phyloP scores from a whole-genome alignment of 257 asterid species.

The Thymus quinquecostatus region DNA sequence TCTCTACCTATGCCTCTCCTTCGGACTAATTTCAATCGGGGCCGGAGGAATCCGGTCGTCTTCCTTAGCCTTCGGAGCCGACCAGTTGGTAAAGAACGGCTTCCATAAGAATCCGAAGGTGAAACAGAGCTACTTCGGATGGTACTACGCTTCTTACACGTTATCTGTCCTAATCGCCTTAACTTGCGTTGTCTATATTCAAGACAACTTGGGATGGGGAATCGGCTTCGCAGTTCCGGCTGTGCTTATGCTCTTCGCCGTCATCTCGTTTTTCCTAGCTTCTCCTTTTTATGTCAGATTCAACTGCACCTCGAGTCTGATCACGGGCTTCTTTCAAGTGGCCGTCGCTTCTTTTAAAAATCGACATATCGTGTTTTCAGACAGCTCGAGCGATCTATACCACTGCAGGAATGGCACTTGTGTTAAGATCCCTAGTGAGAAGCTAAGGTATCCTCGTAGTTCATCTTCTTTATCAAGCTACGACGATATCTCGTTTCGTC shows the following conservation, averaged over 20 bases:
- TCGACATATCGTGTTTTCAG: slow-evolving; percentile 36
- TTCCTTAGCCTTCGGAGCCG: slow-evolving; percentile 71
- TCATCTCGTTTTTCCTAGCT: slow-evolving; percentile 51
- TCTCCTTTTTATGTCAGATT: slow-evolving; percentile 53
- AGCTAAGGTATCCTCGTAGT: slow-evolving; percentile 45
- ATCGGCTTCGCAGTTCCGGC: slow-evolving; percentile 70
- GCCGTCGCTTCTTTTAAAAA: slow-evolving; percentile 59
- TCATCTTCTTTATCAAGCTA: not conserved
- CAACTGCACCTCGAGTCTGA: slow-evolving; percentile 48
- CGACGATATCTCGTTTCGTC: no score
- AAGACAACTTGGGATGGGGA: slow-evolving; percentile 75
- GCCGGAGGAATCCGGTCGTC: slow-evolving; percentile 67
- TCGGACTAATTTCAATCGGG: slow-evolving; percentile 72
- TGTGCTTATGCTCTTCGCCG: slow-evolving; percentile 45
- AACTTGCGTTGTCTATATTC: slow-evolving; percentile 68
- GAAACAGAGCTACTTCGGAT: slow-evolving; percentile 54
- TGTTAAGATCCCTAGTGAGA: slow-evolving; percentile 49
- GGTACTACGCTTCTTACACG: slow-evolving; percentile 63
- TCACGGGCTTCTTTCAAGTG: slow-evolving; percentile 56
- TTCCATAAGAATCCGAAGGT: slow-evolving; percentile 21
- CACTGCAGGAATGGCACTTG: slow-evolving; percentile 46
- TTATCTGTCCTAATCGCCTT: slow-evolving; percentile 50
- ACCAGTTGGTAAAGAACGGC: slow-evolving; percentile 53
- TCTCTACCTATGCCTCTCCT: slow-evolving; percentile 42
- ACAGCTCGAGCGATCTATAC: slow-evolving; percentile 28